Conservation (phyloP, 306 rosid species). For the Ziziphus jujuba region DNA sequence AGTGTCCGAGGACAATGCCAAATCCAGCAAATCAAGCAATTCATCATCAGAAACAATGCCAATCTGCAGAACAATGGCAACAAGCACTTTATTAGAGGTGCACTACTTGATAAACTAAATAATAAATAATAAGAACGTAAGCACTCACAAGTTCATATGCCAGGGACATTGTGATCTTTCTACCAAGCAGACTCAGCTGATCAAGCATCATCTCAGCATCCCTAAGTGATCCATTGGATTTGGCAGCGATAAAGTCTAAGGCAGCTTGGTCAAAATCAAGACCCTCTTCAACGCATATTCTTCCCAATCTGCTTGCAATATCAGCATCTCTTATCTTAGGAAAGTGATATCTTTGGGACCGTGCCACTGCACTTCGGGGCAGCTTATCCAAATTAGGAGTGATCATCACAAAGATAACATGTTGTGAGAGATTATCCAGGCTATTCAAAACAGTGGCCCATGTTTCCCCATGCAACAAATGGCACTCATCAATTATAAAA, state of each 20-base stretch:
- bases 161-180: slow-evolving; percentile 53
- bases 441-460: slow-evolving; percentile 67
- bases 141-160: slow-evolving; percentile 79
- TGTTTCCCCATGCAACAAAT: slow-evolving; percentile 55
- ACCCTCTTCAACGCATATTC: slow-evolving; percentile 63
- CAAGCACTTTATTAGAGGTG: slow-evolving; percentile 10
- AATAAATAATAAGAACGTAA: slow-evolving; percentile 5
- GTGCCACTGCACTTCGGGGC: slow-evolving; percentile 62
- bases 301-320: slow-evolving; percentile 52
- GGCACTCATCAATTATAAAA: slow-evolving; percentile 87
- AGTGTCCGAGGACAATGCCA: slow-evolving; percentile 82
- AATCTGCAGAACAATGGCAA: slow-evolving; percentile 51
- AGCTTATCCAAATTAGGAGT: slow-evolving; percentile 71
- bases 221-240: slow-evolving; percentile 78
- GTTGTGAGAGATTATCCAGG: slow-evolving; percentile 58
- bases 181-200: slow-evolving; percentile 83
- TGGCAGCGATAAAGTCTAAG: slow-evolving; percentile 64
- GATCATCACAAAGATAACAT: slow-evolving; percentile 72
- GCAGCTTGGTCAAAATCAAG: slow-evolving; percentile 68
- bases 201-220: slow-evolving; percentile 95
- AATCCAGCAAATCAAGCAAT: slow-evolving; percentile 76
- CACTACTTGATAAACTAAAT: background rate
- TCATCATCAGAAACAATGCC: slow-evolving; percentile 81
- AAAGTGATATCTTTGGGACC: slow-evolving; percentile 74
- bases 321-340: slow-evolving; percentile 70